These are phyloP conservation scores for Mrakia blollopis DNA, from an alignment of 768 basidiomycete genomes.

Conservation along the genomic window DNA sequence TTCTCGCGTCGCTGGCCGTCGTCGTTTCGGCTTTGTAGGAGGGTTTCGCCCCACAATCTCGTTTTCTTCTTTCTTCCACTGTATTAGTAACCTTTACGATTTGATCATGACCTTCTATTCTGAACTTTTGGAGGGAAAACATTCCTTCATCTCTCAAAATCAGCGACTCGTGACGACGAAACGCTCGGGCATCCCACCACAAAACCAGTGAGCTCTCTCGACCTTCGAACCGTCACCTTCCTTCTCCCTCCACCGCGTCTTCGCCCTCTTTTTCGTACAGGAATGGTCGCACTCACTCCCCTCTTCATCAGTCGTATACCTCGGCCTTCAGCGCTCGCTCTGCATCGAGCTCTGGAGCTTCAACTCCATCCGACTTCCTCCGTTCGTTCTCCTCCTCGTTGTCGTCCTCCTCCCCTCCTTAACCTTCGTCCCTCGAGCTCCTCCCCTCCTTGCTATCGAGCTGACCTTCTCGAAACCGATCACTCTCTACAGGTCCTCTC, in stretches of 20 bases:
- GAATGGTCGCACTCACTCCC: neutral
- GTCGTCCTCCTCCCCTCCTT: neutral
- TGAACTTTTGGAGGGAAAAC: neutral
- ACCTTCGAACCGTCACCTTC: neutral
- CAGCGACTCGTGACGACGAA: neutral
- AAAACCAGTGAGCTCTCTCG: neutral
- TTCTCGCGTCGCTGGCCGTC: neutral
- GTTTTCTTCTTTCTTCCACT: neutral
- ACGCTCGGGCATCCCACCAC: neutral
- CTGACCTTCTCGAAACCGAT: neutral
- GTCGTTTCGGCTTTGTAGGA: too few species aligned
- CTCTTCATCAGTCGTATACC: neutral
- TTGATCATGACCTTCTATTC: neutral
- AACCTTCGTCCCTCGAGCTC: neutral
- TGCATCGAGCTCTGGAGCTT: slow-evolving; percentile 1
- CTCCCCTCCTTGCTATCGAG: neutral
- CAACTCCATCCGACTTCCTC: neutral
- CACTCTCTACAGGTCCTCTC: neutral
- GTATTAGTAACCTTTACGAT: neutral
- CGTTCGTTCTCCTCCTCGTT: neutral
- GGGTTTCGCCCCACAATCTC: neutral
- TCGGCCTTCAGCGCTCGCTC: neutral
- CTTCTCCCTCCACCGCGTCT: neutral
- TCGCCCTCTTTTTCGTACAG: neutral
- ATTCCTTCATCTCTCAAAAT: too few species aligned